Percentiles rank a stretch among this genome's conserved stretches.
Evolutionary conservation across 257 asterid genomes (phyloP).

Genomic region (Scutellaria baicalensis): DNA sequence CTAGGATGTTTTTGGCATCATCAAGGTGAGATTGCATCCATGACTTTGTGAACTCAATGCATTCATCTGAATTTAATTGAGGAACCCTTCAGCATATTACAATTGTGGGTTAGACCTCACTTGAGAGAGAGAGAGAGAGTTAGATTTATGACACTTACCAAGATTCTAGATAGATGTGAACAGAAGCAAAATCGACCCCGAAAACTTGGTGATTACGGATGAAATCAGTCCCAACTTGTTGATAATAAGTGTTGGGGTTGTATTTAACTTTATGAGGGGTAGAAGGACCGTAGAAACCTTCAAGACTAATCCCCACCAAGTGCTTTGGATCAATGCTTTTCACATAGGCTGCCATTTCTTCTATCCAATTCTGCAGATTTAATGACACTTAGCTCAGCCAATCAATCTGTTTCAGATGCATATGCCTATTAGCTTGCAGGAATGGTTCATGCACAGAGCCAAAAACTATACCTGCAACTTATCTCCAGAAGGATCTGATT

Average conservation of each 20-base stretch:
- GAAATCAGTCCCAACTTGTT: constrained; percentile 78
- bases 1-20: constrained; percentile 53
- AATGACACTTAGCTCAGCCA: neutral
- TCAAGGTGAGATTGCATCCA: constrained; percentile 85
- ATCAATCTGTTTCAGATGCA: neutral
- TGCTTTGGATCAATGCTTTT: constrained; percentile 89
- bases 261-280: constrained; percentile 54
- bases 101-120: neutral
- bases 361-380: constrained; percentile 49
- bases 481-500: constrained; percentile 82
- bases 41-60: constrained; percentile 56
- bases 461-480: constrained; percentile 57
- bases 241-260: constrained; percentile 57
- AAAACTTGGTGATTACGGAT: constrained; percentile 80
- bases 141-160: constrained; percentile 36
- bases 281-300: constrained; percentile 92
- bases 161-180: constrained; percentile 64
- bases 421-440: neutral
- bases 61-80: constrained; percentile 39
- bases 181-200: constrained; percentile 87
- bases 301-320: constrained; percentile 70
- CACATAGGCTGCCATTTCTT: constrained; percentile 64
- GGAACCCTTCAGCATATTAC: constrained; percentile 46
- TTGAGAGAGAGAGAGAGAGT: neutral
- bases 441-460: neutral